Evolutionary conservation across 441 rosid species (phyloP).

Genomic region (Isatis lusitanica): DNA sequence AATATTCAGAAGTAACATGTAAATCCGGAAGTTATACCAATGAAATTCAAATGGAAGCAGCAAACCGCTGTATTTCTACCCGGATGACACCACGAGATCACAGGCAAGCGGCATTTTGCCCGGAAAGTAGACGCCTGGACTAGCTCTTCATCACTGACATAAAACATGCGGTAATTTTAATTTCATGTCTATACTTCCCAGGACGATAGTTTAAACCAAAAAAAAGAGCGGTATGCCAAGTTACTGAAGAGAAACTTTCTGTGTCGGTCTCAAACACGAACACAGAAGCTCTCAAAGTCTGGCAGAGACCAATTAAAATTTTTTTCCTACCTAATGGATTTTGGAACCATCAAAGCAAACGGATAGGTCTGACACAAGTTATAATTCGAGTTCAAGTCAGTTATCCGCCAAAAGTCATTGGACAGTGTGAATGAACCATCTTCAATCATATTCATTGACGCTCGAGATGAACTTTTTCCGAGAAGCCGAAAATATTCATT

Average conservation of each 20-base stretch:
- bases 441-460: slow-evolving; percentile 74
- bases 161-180: slow-evolving; percentile 31
- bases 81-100: slow-evolving; percentile 94
- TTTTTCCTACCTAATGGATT: slow-evolving; percentile 66
- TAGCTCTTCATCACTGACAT: slow-evolving; percentile 80
- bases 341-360: slow-evolving; percentile 89
- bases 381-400: slow-evolving; percentile 67
- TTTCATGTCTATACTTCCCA: slow-evolving; percentile 18
- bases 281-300: slow-evolving; percentile 19
- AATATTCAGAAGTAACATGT: slow-evolving; percentile 17
- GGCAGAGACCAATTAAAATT: not conserved
- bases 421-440: slow-evolving; percentile 67
- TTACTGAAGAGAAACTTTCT: slow-evolving; percentile 16
- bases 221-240: slow-evolving; percentile 21
- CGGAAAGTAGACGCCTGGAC: slow-evolving; percentile 91
- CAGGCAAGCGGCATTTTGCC: slow-evolving; percentile 87
- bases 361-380: slow-evolving; percentile 84
- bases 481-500: slow-evolving; percentile 95
- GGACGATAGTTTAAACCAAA: slow-evolving; percentile 17
- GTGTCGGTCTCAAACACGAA: slow-evolving; percentile 18
- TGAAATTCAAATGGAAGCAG: slow-evolving; percentile 24
- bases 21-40: slow-evolving; percentile 13
- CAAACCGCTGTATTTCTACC: slow-evolving; percentile 48
- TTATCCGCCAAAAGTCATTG: slow-evolving; percentile 91
- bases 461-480: slow-evolving; percentile 54